These are phyloP conservation scores for Monosporascus sp. DNA, from an alignment of 2,329 filamentous ascomycete species.

Conservation along the genomic window DNA sequence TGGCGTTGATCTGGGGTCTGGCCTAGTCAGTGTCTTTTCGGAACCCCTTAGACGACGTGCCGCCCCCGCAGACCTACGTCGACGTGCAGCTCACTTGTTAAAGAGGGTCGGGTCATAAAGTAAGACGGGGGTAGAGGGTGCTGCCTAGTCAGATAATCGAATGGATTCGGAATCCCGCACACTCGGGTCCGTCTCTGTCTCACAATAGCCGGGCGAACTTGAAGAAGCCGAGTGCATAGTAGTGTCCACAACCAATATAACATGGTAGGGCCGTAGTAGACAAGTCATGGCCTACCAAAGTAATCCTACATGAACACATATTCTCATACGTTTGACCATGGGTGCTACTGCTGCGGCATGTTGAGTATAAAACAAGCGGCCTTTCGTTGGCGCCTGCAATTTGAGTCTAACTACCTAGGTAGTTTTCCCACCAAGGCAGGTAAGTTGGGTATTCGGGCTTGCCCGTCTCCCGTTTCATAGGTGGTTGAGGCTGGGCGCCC, in stretches of 20 bases:
- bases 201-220: slow-evolving; percentile 25
- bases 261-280: neutral
- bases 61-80: slow-evolving; percentile 20
- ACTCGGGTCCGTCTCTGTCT: slow-evolving; percentile 15
- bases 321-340: neutral
- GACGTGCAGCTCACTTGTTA: slow-evolving; percentile 18
- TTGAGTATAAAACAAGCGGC: neutral
- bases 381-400: neutral
- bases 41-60: slow-evolving; percentile 16
- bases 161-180: slow-evolving; percentile 19
- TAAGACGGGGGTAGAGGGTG: slow-evolving; percentile 20
- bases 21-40: slow-evolving; percentile 18
- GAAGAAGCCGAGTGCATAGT: neutral
- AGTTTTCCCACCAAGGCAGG: neutral
- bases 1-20: slow-evolving; percentile 20
- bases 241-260: neutral
- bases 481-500: neutral
- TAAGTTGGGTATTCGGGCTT: neutral
- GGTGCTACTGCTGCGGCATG: neutral
- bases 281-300: neutral
- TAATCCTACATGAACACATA: neutral
- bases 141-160: slow-evolving; percentile 23
- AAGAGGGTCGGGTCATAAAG: slow-evolving; percentile 19
- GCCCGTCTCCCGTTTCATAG: neutral
- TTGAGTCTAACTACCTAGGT: neutral